phyloP scores from a whole-genome alignment of 2,329 filamentous ascomycete genomes.

The Escovopsis sp. region DNA sequence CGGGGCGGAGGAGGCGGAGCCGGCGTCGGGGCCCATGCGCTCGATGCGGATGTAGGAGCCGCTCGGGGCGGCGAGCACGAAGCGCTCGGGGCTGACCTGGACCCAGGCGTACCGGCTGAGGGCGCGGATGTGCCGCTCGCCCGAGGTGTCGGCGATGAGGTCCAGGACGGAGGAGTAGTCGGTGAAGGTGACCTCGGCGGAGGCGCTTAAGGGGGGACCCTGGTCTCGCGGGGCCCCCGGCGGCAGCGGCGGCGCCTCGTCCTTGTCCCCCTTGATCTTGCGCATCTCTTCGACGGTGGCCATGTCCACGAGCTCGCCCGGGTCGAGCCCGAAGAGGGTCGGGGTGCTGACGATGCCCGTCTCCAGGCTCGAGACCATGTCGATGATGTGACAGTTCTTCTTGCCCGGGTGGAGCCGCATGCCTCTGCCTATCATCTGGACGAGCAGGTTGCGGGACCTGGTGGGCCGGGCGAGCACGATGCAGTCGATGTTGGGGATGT shows the following conservation, averaged over 20 bases:
- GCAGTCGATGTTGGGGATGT: conserved; percentile 95
- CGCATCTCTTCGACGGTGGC: conserved; percentile 49
- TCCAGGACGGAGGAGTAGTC: conserved; percentile 91
- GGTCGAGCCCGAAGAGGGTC: conserved; percentile 85
- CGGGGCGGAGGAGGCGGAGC: conserved; percentile 9
- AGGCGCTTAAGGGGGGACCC: conserved; percentile 6
- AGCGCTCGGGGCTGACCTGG: conserved; percentile 52
- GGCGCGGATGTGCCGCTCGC: conserved; percentile 62
- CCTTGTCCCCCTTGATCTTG: conserved; percentile 33
- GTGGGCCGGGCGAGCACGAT: conserved; percentile 79
- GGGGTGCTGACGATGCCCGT: conserved; percentile 82
- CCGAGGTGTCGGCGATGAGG: conserved; percentile 66
- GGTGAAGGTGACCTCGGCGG: conserved; percentile 55
- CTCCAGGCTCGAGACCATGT: conserved; percentile 78
- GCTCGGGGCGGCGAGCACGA: conserved; percentile 51
- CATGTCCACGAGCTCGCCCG: conserved; percentile 57
- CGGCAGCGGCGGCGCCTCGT: conserved; percentile 24
- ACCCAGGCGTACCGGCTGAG: conserved; percentile 76
- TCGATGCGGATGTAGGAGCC: conserved; percentile 48
- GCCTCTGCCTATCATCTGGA: conserved; percentile 96
- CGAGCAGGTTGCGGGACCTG: conserved; percentile 76
- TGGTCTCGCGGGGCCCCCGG: conserved; percentile 6
- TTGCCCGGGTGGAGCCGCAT: conserved; percentile 74
- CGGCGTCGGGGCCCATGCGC: conserved; percentile 12
- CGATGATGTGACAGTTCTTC: conserved; percentile 82